Evolutionary conservation across 2,329 filamentous ascomycete species (phyloP).

Genomic region (Pseudogymnoascus sp.): DNA sequence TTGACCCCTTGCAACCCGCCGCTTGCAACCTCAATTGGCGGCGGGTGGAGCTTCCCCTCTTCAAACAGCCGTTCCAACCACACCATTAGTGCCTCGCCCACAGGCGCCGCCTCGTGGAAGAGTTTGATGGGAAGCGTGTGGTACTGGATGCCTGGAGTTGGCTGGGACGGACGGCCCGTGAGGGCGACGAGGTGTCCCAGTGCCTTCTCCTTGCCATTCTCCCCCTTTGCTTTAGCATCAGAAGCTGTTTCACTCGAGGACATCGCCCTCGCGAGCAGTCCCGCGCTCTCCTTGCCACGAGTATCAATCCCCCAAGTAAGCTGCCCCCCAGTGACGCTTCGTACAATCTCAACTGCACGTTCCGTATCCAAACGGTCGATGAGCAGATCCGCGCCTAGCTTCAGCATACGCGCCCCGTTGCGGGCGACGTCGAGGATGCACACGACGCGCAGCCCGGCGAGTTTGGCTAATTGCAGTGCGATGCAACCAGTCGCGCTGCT

Average conservation of each 20-base stretch:
- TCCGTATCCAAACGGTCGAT: slow-evolving; percentile 59
- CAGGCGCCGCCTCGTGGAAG: slow-evolving; percentile 57
- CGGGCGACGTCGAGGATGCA: slow-evolving; percentile 58
- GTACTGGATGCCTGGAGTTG: slow-evolving; percentile 31
- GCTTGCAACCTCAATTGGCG: slow-evolving; percentile 42
- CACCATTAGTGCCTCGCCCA: slow-evolving; percentile 53
- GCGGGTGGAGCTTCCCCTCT: slow-evolving; percentile 44
- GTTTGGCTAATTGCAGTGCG: slow-evolving; percentile 57
- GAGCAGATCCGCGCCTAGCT: slow-evolving; percentile 50
- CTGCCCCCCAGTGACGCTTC: slow-evolving; percentile 45
- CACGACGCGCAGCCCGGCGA: slow-evolving; percentile 56
- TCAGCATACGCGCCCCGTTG: slow-evolving; percentile 51
- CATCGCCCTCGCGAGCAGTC: slow-evolving; percentile 35
- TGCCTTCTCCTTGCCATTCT: neutral
- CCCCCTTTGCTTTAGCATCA: too few species aligned
- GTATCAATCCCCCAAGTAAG: slow-evolving; percentile 64
- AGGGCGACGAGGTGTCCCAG: slow-evolving; percentile 13
- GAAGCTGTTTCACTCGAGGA: neutral
- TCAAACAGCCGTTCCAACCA: slow-evolving; percentile 63
- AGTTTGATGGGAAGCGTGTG: slow-evolving; percentile 61
- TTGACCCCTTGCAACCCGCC: neutral
- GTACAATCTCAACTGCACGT: slow-evolving; percentile 58
- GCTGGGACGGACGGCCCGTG: neutral
- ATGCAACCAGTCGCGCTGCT: slow-evolving; percentile 59
- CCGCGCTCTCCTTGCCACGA: slow-evolving; percentile 54